Conservation (phyloP, 148 eudicot species). For the Spergularia marina region DNA sequence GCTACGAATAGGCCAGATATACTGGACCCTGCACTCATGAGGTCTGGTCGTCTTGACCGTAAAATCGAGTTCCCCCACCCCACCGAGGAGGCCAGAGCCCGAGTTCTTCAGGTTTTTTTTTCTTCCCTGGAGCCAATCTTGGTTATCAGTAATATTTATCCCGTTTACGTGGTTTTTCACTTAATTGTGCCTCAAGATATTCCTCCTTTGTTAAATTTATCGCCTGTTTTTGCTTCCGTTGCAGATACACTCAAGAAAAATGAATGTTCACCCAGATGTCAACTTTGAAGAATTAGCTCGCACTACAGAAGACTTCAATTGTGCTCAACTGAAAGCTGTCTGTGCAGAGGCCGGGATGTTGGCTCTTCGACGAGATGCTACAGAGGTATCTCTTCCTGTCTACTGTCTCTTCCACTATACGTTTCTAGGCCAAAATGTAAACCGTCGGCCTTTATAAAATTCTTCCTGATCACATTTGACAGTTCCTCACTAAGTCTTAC, state of each 20-base stretch:
- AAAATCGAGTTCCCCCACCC: conserved; percentile 99
- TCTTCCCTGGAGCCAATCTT: not conserved
- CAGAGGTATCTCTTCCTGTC: conserved; percentile 54
- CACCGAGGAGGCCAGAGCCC: conserved; percentile 96
- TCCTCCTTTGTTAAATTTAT: not conserved
- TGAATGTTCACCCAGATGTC: conserved; percentile 98
- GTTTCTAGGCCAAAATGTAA: no score
- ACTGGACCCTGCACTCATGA: conserved; percentile 93
- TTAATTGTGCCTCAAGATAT: not conserved
- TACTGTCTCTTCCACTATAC: not conserved
- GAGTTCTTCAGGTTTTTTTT: conserved; percentile 71
- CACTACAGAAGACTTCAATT: conserved; percentile 94
- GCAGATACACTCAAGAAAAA: conserved; percentile 96
- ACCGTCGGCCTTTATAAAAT: no score
- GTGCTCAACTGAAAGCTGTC: conserved; percentile 95
- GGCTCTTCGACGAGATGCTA: conserved; percentile 96
- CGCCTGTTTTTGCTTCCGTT: not conserved
- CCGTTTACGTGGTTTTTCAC: not conserved
- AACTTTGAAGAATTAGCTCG: conserved; percentile 98
- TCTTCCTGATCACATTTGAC: no score
- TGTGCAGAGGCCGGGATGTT: conserved; percentile 99
- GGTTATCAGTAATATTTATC: no score
- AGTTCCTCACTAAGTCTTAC: not conserved
- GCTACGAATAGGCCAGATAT: conserved; percentile 98
- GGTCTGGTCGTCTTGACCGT: conserved; percentile 98